Evolutionary conservation across 352 stramenopile species (phyloP).

Genomic region (Globisporangium echinulatum): DNA sequence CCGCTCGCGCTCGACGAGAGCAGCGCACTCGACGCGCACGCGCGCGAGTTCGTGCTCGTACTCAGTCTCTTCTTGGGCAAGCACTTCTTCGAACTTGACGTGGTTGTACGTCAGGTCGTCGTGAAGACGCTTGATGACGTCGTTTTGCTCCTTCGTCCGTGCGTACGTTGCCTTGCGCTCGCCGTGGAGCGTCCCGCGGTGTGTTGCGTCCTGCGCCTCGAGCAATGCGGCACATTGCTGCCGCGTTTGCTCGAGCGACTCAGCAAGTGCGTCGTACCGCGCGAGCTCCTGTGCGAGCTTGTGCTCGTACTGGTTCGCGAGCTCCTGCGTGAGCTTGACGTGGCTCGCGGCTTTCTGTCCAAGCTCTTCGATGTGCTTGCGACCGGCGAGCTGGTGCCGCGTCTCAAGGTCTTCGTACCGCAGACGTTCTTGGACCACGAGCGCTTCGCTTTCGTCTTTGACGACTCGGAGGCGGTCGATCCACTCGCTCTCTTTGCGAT

Average conservation of each 20-base stretch:
- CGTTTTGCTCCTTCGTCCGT: slow-evolving; percentile 71
- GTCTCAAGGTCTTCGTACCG: slow-evolving; percentile 79
- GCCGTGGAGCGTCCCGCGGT: slow-evolving; percentile 45
- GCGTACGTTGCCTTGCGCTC: slow-evolving; percentile 61
- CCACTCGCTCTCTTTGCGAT: slow-evolving; percentile 86
- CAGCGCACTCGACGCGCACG: slow-evolving; percentile 48
- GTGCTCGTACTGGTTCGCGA: slow-evolving; percentile 92
- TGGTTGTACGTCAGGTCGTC: slow-evolving; percentile 85
- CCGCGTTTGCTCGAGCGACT: slow-evolving; percentile 85
- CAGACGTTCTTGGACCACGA: slow-evolving; percentile 70
- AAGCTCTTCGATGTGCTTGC: slow-evolving; percentile 78
- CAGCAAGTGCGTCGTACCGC: slow-evolving; percentile 82
- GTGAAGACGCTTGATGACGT: slow-evolving; percentile 79
- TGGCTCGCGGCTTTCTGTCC: slow-evolving; percentile 68
- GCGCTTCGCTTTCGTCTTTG: slow-evolving; percentile 70
- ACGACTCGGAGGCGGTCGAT: slow-evolving; percentile 71
- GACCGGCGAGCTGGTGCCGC: slow-evolving; percentile 51
- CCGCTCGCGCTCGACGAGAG: slow-evolving; percentile 58
- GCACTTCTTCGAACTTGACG: slow-evolving; percentile 78
- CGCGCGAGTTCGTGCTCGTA: slow-evolving; percentile 74
- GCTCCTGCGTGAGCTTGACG: slow-evolving; percentile 80
- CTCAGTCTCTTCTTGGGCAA: slow-evolving; percentile 75
- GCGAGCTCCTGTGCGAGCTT: slow-evolving; percentile 86
- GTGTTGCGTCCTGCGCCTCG: slow-evolving; percentile 69
- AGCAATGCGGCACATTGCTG: slow-evolving; percentile 87